Percentiles rank a stretch among this genome's conserved stretches.
Evolutionary conservation across 1,284 basidiomycete species (phyloP).

Genomic region (Malassezia restricta): DNA sequence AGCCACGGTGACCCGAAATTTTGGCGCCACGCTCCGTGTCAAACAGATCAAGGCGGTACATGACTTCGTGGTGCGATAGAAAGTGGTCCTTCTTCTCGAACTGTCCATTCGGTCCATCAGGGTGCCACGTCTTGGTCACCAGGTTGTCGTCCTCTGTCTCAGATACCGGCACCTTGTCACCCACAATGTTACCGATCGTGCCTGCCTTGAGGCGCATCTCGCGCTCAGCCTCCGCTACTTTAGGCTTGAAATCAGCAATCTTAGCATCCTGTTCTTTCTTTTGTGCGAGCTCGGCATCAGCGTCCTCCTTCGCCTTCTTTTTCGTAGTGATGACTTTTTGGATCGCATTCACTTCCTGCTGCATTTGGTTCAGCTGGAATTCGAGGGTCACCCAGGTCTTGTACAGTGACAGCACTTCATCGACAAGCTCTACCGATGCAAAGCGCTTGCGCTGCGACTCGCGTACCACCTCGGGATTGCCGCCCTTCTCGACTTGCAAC

Average conservation of each 20-base stretch:
- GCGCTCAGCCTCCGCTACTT: slow-evolving; percentile 55
- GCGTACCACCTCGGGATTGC: slow-evolving; percentile 79
- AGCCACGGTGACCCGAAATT: slow-evolving; percentile 87
- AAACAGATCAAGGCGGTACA: slow-evolving; percentile 82
- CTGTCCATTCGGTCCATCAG: slow-evolving; percentile 58
- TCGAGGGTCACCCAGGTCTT: slow-evolving; percentile 79
- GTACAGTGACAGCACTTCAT: slow-evolving; percentile 85
- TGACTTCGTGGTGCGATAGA: slow-evolving; percentile 89
- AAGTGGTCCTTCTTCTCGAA: slow-evolving; percentile 56
- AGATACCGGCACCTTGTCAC: slow-evolving; percentile 71
- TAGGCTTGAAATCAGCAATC: slow-evolving; percentile 60
- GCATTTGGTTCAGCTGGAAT: slow-evolving; percentile 64
- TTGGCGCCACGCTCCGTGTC: slow-evolving; percentile 84
- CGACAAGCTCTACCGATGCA: slow-evolving; percentile 75
- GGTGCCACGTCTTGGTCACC: slow-evolving; percentile 72
- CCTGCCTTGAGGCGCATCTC: slow-evolving; percentile 68
- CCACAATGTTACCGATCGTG: slow-evolving; percentile 83
- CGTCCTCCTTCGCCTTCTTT: slow-evolving; percentile 85
- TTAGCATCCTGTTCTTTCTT: slow-evolving; percentile 68
- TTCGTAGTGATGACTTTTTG: slow-evolving; percentile 88
- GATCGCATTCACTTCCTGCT: slow-evolving; percentile 72
- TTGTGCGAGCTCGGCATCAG: slow-evolving; percentile 67
- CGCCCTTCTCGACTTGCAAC: slow-evolving; percentile 54
- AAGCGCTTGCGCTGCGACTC: slow-evolving; percentile 87
- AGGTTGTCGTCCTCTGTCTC: slow-evolving; percentile 89